Evolutionary conservation across 2,329 filamentous ascomycete species (phyloP), one percentile per base, ranked within the genome.

Genomic region (Arthrobotrys musiformis): DNA sequence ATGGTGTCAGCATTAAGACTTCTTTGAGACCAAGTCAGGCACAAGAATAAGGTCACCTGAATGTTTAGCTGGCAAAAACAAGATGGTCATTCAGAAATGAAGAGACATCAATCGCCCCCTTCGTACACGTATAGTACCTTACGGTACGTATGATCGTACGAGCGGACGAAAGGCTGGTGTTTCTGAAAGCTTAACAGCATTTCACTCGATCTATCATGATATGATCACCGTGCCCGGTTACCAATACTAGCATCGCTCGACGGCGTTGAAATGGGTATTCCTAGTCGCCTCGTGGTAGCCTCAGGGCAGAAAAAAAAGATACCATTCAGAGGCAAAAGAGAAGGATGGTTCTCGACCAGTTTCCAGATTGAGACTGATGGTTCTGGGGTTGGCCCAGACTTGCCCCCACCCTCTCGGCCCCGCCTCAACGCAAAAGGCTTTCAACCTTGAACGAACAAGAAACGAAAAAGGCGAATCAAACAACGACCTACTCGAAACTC

Each of bases 371-470:
- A 70, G 68, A 70, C 42, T 56, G 37, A 19, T 33, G 58, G 68
- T 42, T 76, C 64, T 61, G 48, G 68, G 52, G 46, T 64, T 58
- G 70, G 40, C 61, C 72, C 72, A 70, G 72, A 76, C 46, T 54
- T 8, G 40, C 72, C 72, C 64, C 64, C 72, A 63, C 72, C 17
- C 46, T 70, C 2, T n/a, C 19, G 40, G 62, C 63, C 70, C 63
- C 72, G 64, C 72, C 72, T 70, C 61, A 73, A 73, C 61, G 69
- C 61, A 73, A 42, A n/a, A n/a, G n/a, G 58, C 50, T 46, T n/a
- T n/a, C n/a, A n/a, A n/a, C n/a, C n/a, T n/a, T n/a, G n/a, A n/a
- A 56, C 48, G 44, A 42, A 28, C 48, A n/a, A n/a, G n/a, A n/a
- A n/a, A n/a, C 13, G 46, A 28, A 6, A 35, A 19, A 66, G 24